Percentiles rank a stretch among this genome's conserved stretches.
Evolutionary conservation across 768 basidiomycete species (phyloP).

Genomic region (Porphyrellus cyaneotinctus): DNA sequence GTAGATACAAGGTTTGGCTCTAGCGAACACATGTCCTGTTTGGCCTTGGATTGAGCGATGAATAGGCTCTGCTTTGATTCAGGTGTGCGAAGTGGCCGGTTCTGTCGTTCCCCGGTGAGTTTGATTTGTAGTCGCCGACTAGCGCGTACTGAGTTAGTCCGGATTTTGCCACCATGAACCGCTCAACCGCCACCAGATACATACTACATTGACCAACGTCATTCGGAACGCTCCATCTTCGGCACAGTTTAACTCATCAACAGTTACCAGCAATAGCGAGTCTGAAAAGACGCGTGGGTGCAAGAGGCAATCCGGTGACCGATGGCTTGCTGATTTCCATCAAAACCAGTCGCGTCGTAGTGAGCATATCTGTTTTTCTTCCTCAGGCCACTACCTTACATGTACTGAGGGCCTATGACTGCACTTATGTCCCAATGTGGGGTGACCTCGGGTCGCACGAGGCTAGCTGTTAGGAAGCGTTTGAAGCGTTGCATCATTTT

Average conservation of each 20-base stretch:
- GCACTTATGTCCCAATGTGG: too few relatives aligned
- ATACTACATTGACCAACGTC: conserved; percentile 50
- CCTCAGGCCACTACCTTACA: too few relatives aligned
- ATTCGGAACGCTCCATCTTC: conserved; percentile 2
- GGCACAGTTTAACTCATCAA: conserved; percentile 51
- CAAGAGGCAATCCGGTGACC: neutral
- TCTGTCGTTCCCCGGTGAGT: conserved; percentile 72
- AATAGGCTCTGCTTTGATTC: conserved; percentile 88
- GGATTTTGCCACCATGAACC: conserved; percentile 89
- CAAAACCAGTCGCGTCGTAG: too few relatives aligned
- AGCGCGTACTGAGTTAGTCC: conserved; percentile 13
- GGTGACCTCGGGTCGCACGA: too few relatives aligned
- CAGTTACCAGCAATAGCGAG: conserved; percentile 98
- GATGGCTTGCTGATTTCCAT: conserved; percentile 32
- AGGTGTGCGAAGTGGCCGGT: conserved; percentile 91
- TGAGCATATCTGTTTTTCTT: too few relatives aligned
- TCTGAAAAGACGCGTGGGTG: conserved; percentile 36
- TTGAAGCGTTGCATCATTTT: too few relatives aligned
- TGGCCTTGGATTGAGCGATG: conserved; percentile 8
- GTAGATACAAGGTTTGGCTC: conserved; percentile 85
- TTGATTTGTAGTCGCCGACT: neutral
- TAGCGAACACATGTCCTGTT: neutral
- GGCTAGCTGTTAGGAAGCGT: too few relatives aligned
- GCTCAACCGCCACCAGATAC: conserved; percentile 97
- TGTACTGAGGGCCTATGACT: too few relatives aligned